Evolutionary conservation across 192 early-diverging fungal genomes (phyloP).

Genomic region (Entomortierella lignicola): DNA sequence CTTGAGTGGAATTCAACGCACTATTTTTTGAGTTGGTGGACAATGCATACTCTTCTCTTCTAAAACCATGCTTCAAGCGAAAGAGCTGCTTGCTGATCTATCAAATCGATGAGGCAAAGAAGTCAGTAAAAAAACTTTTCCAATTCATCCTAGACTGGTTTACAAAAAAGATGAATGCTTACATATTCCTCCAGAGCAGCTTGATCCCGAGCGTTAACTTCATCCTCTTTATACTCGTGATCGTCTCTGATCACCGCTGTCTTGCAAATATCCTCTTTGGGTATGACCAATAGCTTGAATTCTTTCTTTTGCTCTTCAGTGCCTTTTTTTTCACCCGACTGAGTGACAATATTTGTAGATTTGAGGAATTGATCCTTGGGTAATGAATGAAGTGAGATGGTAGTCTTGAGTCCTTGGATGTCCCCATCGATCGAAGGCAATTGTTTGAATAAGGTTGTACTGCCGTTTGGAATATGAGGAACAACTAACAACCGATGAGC

Average conservation of each 20-base stretch:
- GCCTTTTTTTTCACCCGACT: not conserved
- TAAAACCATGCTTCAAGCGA: conserved; percentile 18
- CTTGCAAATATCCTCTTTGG: conserved; percentile 26
- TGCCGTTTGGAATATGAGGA: too few species aligned
- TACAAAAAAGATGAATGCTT: conserved; percentile 11
- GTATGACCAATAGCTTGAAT: conserved; percentile 2
- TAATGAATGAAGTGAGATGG: too few species aligned
- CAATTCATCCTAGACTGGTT: too few species aligned
- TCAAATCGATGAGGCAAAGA: too few species aligned
- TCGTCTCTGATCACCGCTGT: conserved; percentile 12
- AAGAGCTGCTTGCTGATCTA: conserved; percentile 23
- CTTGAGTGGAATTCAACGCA: conserved; percentile 10
- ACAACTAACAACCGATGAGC: too few species aligned
- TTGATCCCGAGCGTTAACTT: not conserved
- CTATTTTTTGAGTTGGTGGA: not conserved
- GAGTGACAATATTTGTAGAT: not conserved
- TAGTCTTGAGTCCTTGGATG: too few species aligned
- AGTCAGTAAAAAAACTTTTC: too few species aligned
- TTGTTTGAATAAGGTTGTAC: too few species aligned
- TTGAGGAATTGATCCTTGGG: conserved; percentile 7
- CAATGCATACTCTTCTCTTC: not conserved
- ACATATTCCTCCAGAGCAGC: conserved; percentile 28
- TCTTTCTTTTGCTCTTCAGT: not conserved
- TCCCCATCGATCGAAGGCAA: too few species aligned
- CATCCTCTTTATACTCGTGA: conserved; percentile 17